phyloP scores from a whole-genome alignment of 2,329 filamentous ascomycete genomes.

The Fusarium pseudograminearum region DNA sequence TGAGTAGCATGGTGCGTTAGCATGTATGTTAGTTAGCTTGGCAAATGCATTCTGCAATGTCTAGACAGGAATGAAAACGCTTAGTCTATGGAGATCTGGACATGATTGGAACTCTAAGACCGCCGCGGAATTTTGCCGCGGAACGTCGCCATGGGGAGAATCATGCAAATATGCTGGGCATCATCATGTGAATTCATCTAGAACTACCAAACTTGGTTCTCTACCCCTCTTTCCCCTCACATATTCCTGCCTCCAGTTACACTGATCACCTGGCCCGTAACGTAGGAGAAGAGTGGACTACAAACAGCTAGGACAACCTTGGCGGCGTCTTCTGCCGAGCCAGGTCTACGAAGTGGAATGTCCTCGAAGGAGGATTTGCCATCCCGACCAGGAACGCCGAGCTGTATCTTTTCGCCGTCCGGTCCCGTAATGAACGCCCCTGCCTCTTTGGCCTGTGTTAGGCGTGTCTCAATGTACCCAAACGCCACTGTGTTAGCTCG shows the following conservation, averaged over 20 bases:
- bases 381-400: background rate
- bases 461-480: slow-evolving; percentile 1
- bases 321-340: background rate
- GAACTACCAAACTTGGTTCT: no score
- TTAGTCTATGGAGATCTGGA: background rate
- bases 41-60: background rate
- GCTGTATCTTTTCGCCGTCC: background rate
- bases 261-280: background rate
- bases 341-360: background rate
- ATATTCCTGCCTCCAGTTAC: background rate
- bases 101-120: background rate
- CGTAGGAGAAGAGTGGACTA: background rate
- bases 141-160: background rate
- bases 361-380: background rate
- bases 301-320: background rate
- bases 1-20: background rate
- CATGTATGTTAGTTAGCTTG: background rate
- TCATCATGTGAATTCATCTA: background rate
- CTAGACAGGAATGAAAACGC: background rate
- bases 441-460: background rate
- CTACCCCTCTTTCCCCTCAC: background rate
- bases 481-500: slow-evolving; percentile 1
- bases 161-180: background rate
- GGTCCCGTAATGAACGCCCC: background rate
- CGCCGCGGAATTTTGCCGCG: background rate